Conservation (phyloP, 345 rosid species). For the Aethionema arabicum region DNA sequence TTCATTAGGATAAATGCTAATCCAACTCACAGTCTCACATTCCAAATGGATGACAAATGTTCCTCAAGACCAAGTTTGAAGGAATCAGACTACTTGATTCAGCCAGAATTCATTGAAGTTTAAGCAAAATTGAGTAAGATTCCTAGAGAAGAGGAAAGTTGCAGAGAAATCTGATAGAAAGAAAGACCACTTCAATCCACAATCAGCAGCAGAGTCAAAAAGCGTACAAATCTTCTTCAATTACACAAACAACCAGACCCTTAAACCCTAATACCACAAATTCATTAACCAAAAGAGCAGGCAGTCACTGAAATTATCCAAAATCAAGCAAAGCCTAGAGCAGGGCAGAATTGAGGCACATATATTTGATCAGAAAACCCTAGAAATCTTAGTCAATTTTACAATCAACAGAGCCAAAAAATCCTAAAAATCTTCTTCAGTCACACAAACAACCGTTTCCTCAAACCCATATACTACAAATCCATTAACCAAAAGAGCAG, state of each 20-base stretch:
- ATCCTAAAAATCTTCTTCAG: background rate
- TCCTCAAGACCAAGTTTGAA: too few species aligned
- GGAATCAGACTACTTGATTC: too few species aligned
- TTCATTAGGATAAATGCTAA: too few species aligned
- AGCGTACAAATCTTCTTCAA: background rate
- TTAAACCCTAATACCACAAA: background rate
- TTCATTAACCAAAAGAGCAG: background rate
- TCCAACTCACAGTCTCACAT: too few species aligned
- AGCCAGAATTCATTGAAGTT: too few species aligned
- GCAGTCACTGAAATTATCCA: too few species aligned
- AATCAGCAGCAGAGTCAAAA: background rate
- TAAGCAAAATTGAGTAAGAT: too few species aligned
- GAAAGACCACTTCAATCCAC: too few species aligned
- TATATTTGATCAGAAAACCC: background rate
- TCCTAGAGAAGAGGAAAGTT: too few species aligned
- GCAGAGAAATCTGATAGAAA: too few species aligned
- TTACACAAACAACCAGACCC: background rate
- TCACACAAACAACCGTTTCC: background rate
- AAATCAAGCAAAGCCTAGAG: background rate
- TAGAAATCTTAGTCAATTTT: background rate
- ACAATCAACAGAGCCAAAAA: background rate
- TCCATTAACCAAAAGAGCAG: background rate
- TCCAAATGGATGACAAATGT: too few species aligned
- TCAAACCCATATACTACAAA: background rate
- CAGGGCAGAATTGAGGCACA: background rate